Conservation (phyloP, 2,329 filamentous ascomycete genomes). For the Alternaria burnsii region DNA sequence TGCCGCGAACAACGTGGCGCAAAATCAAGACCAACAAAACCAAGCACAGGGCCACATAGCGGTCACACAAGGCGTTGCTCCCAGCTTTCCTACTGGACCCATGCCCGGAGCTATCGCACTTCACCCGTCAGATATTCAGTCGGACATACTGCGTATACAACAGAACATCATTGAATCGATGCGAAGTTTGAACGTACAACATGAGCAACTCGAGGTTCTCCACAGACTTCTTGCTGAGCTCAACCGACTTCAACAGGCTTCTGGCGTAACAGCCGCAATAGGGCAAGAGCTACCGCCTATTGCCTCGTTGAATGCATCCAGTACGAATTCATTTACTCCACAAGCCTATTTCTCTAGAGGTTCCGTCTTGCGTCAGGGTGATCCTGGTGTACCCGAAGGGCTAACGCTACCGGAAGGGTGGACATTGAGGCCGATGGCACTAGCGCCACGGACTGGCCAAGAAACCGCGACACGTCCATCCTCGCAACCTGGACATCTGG, state of each 20-base stretch:
- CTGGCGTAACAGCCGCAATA: slow-evolving; percentile 31
- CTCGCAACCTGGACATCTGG: slow-evolving; percentile 16
- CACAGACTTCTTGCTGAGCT: slow-evolving; percentile 45
- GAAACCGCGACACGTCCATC: slow-evolving; percentile 15
- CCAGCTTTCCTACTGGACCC: slow-evolving; percentile 21
- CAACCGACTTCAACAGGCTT: slow-evolving; percentile 43
- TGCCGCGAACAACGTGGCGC: slow-evolving; percentile 34
- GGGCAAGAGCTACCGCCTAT: slow-evolving; percentile 40
- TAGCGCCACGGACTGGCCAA: slow-evolving; percentile 29
- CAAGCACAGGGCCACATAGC: slow-evolving; percentile 20
- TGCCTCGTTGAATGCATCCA: slow-evolving; percentile 33
- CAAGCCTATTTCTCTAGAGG: slow-evolving; percentile 47
- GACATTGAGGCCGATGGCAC: slow-evolving; percentile 46
- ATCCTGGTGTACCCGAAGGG: slow-evolving; percentile 46
- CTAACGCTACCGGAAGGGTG: slow-evolving; percentile 50
- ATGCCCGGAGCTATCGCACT: slow-evolving; percentile 34
- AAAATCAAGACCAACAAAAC: slow-evolving; percentile 28
- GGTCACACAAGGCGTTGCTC: slow-evolving; percentile 15
- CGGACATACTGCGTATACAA: slow-evolving; percentile 48
- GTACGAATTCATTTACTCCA: slow-evolving; percentile 29
- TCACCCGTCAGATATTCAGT: slow-evolving; percentile 46
- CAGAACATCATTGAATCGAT: slow-evolving; percentile 50
- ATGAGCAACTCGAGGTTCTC: slow-evolving; percentile 46
- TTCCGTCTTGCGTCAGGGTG: slow-evolving; percentile 43
- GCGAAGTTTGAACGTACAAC: slow-evolving; percentile 44